A percentile compares a stretch with the other conserved stretches of the same genome.
These are phyloP conservation scores for Calycina marina DNA, from an alignment of 2,329 filamentous ascomycete species.

Conservation along the genomic window DNA sequence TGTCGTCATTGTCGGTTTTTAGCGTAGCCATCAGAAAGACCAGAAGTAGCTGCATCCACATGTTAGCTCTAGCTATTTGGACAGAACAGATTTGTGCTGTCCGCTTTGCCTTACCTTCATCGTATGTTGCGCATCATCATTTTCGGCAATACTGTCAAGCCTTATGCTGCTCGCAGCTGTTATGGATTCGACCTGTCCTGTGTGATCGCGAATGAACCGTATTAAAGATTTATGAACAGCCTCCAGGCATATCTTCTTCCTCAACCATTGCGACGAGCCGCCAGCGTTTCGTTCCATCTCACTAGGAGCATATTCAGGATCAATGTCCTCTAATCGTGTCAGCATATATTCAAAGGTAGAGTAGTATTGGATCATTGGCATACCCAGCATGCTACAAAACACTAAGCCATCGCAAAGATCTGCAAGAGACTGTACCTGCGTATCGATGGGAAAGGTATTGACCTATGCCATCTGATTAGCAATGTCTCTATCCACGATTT, in stretches of 20 bases:
- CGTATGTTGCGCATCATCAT: slow-evolving; percentile 38
- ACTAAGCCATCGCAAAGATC: slow-evolving; percentile 23
- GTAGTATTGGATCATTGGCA: not conserved
- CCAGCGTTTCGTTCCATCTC: slow-evolving; percentile 33
- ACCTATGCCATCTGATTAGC: slow-evolving; percentile 17
- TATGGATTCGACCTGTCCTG: slow-evolving; percentile 35
- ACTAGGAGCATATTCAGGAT: slow-evolving; percentile 38
- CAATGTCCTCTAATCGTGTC: slow-evolving; percentile 45
- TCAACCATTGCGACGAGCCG: slow-evolving; percentile 19
- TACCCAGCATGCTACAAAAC: slow-evolving; percentile 22
- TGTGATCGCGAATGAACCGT: slow-evolving; percentile 38
- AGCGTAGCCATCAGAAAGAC: slow-evolving; percentile 49
- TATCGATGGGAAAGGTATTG: slow-evolving; percentile 22
- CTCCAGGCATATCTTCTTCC: slow-evolving; percentile 37
- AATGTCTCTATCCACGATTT: not conserved
- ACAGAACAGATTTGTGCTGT: not conserved
- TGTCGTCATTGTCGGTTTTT: slow-evolving; percentile 39
- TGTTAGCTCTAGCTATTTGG: slow-evolving; percentile 11
- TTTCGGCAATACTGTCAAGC: slow-evolving; percentile 42
- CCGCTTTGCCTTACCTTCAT: slow-evolving; percentile 30
- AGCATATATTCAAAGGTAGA: slow-evolving; percentile 30
- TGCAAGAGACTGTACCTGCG: slow-evolving; percentile 17
- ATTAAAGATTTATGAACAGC: slow-evolving; percentile 38
- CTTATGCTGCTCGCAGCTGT: slow-evolving; percentile 33
- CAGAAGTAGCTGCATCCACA: slow-evolving; percentile 38